These are phyloP conservation scores for Kodamaea nitidulidarum DNA, from an alignment of 805 yeast genomes.

Conservation along the genomic window DNA sequence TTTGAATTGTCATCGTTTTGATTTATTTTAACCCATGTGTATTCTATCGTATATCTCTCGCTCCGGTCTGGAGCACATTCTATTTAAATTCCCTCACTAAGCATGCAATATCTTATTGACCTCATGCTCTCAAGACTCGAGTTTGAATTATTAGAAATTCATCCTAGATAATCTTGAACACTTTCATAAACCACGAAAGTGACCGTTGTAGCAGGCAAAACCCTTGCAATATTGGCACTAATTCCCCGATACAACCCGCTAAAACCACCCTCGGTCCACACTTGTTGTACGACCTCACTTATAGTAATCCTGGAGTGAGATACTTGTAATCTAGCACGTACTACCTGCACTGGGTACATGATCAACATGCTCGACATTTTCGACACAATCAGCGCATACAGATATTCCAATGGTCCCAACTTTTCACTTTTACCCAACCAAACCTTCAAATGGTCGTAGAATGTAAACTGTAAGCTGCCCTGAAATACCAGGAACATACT, in stretches of 20 bases:
- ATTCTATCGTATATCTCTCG: too few species aligned
- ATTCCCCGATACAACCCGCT: conserved; percentile 82
- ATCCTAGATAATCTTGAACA: conserved; percentile 19
- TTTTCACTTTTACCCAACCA: conserved; percentile 15
- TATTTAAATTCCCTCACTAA: too few species aligned
- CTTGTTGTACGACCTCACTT: conserved; percentile 27
- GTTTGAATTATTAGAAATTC: too few species aligned
- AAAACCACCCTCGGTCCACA: conserved; percentile 52
- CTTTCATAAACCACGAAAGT: conserved; percentile 85
- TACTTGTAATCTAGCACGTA: conserved; percentile 69
- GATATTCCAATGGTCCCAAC: conserved; percentile 52
- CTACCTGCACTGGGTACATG: conserved; percentile 81
- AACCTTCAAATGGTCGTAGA: conserved; percentile 74
- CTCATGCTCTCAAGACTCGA: too few species aligned
- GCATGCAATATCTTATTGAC: too few species aligned
- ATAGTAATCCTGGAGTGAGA: conserved; percentile 14
- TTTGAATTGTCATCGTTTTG: too few species aligned
- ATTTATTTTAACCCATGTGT: too few species aligned
- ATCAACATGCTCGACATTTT: conserved; percentile 64
- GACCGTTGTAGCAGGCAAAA: conserved; percentile 88
- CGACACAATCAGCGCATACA: conserved; percentile 62
- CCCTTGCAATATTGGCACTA: conserved; percentile 70
- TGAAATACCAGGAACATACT: conserved; percentile 81
- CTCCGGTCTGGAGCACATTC: too few species aligned
- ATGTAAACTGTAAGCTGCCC: conserved; percentile 81